Base-by-base conservation (phyloP, 2,329 filamentous ascomycete genomes). In the Aspergillus pseudoviridinutans region DNA sequence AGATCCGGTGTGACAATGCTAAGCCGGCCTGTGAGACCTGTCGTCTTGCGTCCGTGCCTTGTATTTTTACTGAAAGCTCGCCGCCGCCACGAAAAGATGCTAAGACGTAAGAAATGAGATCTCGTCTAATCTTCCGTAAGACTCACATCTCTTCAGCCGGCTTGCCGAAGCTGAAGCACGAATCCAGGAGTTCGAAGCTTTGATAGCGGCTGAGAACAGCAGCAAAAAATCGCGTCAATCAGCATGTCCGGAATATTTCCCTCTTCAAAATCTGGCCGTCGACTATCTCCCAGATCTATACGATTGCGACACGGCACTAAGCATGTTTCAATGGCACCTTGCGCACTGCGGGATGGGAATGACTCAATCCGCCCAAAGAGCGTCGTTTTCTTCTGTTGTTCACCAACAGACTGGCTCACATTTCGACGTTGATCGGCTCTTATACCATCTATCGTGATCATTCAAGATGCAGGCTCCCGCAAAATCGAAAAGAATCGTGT, bases 1-100 rank as follows among this genome's bases (percentile, higher is more conserved):
- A 69, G 67, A 69, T 69, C 29, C 64, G 64, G 35, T 69, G 67
- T 55, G 64, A 69, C 49, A 59, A 55, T 46, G 64, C 51, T 3
- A 60, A 64, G 20, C 66, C 67, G 22, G 58, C 61, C 27, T 69
- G 67, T 20, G 67, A 69, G 22, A 65, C 61, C 7, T 69, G 67
- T 47, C 52, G 55, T 27, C 38, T 66, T 25, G 63, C 60, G 14
- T 56, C 62, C 1, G 51, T 64, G 1, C 60, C 56, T 12, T 69
- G 67, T 53, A 60, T 55, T 3, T 66, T 68, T 24, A 64, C 65
- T 7, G 59, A 54, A 3, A 55, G 51, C 12, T 22, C 56, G 20
- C 51, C 49, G 7, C 58, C 56, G 29, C 46, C 53, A 24, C 61
- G 60, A 12, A 67, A 62, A 56, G 60, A 57, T 14, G 50, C 61